Evolutionary conservation across 2,329 filamentous ascomycete species (phyloP), one percentile per base, ranked within the genome.

Genomic region (Teratosphaeria gauchensis): DNA sequence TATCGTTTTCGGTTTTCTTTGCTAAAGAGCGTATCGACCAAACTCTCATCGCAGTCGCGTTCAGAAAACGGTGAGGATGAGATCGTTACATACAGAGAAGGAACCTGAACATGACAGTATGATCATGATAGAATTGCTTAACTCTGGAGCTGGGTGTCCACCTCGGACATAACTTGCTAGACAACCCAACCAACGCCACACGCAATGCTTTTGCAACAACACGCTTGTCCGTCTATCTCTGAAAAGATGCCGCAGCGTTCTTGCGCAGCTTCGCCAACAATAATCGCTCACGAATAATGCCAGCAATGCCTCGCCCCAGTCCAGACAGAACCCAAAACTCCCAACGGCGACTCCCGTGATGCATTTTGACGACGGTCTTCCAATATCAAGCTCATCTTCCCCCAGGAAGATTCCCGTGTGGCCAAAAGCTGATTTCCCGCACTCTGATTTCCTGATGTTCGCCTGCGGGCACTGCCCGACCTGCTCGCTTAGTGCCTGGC

Each of bases 401-500:
- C 21, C 7, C 19, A 21, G n/a, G 16, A 8, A 8, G 1, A 6
- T 21, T 48, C 19, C 19, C 42, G 16, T 19, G 42, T n/a, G 16
- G 9, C 42, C 16, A 19, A 4, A 9, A 16, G n/a, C 42, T n/a
- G 9, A 8, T 21, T 4, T n/a, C 19, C 42, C 8, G 42, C 42
- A 48, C n/a, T n/a, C 42, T 48, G 4, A 48, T 48, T 48, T 19
- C 42, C 42, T 21, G 42, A 21, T 21, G 16, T 48, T 21, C 42
- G 42, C 42, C 42, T 21, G 42, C n/a, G 42, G 42, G 21, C 42
- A 2, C 42, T 48, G 42, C 42, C 19, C 19, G 42, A 48, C n/a
- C 3, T 19, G 53, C 32, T 42, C 54, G 12, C 21, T 46, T 58
- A 59, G 35, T 55, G 54, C 33, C 60, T 61, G 33, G 61, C 60